Base-by-base conservation (phyloP, 768 basidiomycete genomes). In the Suillus subluteus region DNA sequence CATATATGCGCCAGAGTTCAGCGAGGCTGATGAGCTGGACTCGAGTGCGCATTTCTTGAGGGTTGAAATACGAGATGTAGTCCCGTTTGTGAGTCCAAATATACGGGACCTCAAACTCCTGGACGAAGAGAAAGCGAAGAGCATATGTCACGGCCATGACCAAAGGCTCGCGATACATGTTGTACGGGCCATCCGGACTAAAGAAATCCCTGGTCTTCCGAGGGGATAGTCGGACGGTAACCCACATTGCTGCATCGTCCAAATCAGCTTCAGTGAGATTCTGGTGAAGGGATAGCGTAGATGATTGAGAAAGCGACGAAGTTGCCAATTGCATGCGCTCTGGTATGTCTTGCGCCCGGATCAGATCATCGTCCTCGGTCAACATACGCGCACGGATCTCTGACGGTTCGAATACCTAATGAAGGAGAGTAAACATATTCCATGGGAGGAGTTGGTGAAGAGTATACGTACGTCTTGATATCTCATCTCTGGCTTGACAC, bases 381-480 rank as follows among this genome's bases (percentile, higher is more conserved):
- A 99, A 82, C 82, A 94, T 83, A 48, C 93, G 87, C 67, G 90
- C 91, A 62, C 88, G 88, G 74, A 99, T 99, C 81, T 98, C 96
- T 13, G 96, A 92, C 0, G 98, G 98, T 75, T 99, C 98, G 71
- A 99, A 99, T 67, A 99, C 95, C 96, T 99, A 71, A 15, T 61
- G 43, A 68, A 59, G 52, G 21, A 64, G 41, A 65, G 63, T 65
- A 64, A 58, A 66, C 65, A 59, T 43, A 61, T 48, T 56, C 43
- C 58, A 41, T 21, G 9, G 16, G 40, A 70, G 62, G 2, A 7
- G 15, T 43, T 66, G 18, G 18, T 72, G 68, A 66, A 66, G 40
- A 64, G 64, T 41, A 35, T 18, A 72, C 80, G 58, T 70, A 97
- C 94, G 76, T 98, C 95, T 68, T 91, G 88, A 72, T 94, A 94